Conservation (phyloP, 441 rosid genomes). For the Erysimum pusillum region DNA sequence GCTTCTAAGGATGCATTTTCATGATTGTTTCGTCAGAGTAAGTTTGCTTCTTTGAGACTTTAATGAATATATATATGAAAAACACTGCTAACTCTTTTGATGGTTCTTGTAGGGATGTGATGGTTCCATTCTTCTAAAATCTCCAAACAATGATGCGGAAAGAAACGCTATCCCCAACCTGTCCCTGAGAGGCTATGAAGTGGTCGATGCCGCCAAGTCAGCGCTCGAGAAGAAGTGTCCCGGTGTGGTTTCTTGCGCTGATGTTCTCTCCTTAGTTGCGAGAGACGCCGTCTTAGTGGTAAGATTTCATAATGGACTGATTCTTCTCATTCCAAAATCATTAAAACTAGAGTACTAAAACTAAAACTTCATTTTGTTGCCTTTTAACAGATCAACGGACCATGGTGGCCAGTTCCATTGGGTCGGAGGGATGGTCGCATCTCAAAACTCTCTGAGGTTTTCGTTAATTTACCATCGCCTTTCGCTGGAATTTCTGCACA, state of each 20-base stretch:
- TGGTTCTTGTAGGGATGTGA: conserved; percentile 63
- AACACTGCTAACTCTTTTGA: neutral
- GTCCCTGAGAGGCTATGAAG: conserved; percentile 57
- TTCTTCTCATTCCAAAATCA: neutral
- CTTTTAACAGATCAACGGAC: conserved; percentile 57
- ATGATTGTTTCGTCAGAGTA: conserved; percentile 83
- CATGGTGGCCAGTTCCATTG: conserved; percentile 64
- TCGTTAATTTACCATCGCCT: conserved; percentile 57
- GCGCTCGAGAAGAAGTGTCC: conserved; percentile 65
- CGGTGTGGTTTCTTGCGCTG: conserved; percentile 71
- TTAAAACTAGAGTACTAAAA: neutral
- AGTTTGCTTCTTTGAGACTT: neutral
- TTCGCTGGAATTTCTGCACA: conserved; percentile 44
- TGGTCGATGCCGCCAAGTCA: conserved; percentile 58
- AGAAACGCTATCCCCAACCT: conserved; percentile 55
- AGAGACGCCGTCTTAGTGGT: conserved; percentile 64
- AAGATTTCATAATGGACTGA: neutral
- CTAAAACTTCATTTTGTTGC: neutral
- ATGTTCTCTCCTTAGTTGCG: conserved; percentile 59
- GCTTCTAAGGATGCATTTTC: conserved; percentile 67
- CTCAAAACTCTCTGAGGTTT: conserved; percentile 54
- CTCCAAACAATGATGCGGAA: conserved; percentile 55
- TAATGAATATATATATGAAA: neutral
- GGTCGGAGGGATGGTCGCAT: conserved; percentile 81
- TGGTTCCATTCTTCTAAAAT: conserved; percentile 60